Evolutionary conservation across 441 rosid species (phyloP).

Genomic region (Biscutella auriculata): DNA sequence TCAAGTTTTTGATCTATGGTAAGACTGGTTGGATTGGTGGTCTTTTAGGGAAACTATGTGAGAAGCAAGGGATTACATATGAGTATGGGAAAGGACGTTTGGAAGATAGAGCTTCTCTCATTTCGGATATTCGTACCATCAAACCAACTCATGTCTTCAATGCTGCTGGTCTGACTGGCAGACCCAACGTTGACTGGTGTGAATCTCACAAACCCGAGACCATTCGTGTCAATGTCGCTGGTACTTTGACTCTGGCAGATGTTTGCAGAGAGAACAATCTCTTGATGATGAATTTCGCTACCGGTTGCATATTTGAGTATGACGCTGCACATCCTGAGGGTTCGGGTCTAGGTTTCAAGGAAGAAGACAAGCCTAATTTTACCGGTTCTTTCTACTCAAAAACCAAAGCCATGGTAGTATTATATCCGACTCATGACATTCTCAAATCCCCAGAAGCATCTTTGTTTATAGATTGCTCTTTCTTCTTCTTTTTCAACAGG

Average conservation of each 20-base stretch:
- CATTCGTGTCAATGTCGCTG: slow-evolving; percentile 70
- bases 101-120: slow-evolving; percentile 55
- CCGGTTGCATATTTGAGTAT: slow-evolving; percentile 90
- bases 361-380: slow-evolving; percentile 84
- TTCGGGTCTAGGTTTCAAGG: slow-evolving; percentile 74
- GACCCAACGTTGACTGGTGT: slow-evolving; percentile 97
- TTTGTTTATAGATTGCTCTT: too few relatives aligned
- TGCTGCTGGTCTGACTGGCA: slow-evolving; percentile 91
- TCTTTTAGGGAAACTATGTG: slow-evolving; percentile 65
- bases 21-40: slow-evolving; percentile 95
- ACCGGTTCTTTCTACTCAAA: slow-evolving; percentile 80
- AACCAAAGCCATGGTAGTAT: slow-evolving; percentile 95
- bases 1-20: slow-evolving; percentile 82
- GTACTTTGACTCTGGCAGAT: slow-evolving; percentile 80
- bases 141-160: slow-evolving; percentile 85
- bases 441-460: too few relatives aligned
- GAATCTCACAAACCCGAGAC: slow-evolving; percentile 86
- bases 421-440: too few relatives aligned
- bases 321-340: slow-evolving; percentile 64
- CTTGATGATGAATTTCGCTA: slow-evolving; percentile 72
- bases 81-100: slow-evolving; percentile 86
- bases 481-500: too few relatives aligned
- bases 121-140: slow-evolving; percentile 49
- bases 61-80: slow-evolving; percentile 62
- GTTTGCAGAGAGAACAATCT: slow-evolving; percentile 79